Evolutionary conservation across 192 early-diverging fungal species (phyloP).

Genomic region (Coemansia sp.): DNA sequence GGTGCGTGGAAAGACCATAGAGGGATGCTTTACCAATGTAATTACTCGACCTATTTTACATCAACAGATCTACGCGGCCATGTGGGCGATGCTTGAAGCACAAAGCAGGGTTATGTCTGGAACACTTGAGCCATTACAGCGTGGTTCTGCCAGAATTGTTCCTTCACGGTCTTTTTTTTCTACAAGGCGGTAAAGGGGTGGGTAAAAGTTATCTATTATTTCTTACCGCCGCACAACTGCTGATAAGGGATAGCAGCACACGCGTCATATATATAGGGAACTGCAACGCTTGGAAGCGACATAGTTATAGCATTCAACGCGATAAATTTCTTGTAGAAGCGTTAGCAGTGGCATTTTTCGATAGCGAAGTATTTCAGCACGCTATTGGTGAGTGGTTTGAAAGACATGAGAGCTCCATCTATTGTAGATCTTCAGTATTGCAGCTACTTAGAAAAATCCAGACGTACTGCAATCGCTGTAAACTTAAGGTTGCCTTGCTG

Average conservation of each 20-base stretch:
- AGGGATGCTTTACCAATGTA: slow-evolving; percentile 2
- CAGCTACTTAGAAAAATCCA: slow-evolving; percentile 8
- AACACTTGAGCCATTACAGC: background rate
- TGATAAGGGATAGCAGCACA: background rate
- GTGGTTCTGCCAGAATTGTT: background rate
- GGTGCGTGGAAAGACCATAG: background rate
- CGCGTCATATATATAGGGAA: slow-evolving; percentile 23
- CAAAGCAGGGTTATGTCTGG: background rate
- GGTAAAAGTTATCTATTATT: slow-evolving; percentile 29
- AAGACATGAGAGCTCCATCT: background rate
- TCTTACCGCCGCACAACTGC: slow-evolving; percentile 17
- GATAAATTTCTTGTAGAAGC: slow-evolving; percentile 16
- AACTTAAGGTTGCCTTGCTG: slow-evolving; percentile 12
- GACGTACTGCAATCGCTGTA: slow-evolving; percentile 9
- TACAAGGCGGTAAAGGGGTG: slow-evolving; percentile 33
- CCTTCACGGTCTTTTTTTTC: background rate
- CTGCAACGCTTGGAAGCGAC: slow-evolving; percentile 13
- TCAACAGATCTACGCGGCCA: background rate
- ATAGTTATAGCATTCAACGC: background rate
- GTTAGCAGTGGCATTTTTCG: slow-evolving; percentile 17
- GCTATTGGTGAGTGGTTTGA: slow-evolving; percentile 14
- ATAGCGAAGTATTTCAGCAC: slow-evolving; percentile 7
- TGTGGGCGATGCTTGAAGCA: slow-evolving; percentile 1
- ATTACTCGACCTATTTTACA: slow-evolving; percentile 10
- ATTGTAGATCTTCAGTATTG: background rate